phyloP scores from a whole-genome alignment of 305 asterid species.

The Striga hermonthica region DNA sequence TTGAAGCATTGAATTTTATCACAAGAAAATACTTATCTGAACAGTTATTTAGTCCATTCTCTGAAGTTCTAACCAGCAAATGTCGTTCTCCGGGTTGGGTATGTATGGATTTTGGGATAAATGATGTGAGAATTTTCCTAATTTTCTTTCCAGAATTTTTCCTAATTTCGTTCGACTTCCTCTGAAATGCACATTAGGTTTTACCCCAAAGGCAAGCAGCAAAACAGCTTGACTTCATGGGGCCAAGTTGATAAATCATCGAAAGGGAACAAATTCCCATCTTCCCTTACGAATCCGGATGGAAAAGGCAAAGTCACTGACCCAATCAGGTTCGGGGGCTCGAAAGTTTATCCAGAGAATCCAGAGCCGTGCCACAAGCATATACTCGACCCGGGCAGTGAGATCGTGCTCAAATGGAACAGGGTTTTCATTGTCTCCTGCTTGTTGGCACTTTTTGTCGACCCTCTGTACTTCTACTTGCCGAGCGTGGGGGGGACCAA shows the following conservation, averaged over 20 bases:
- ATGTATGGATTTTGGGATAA: neutral
- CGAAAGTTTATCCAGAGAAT: slow-evolving; percentile 57
- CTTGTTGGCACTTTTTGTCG: slow-evolving; percentile 77
- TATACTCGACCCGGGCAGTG: slow-evolving; percentile 89
- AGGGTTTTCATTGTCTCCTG: slow-evolving; percentile 80
- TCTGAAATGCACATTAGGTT: slow-evolving; percentile 51
- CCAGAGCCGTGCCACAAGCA: slow-evolving; percentile 53
- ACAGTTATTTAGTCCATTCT: neutral
- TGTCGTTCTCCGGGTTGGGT: neutral
- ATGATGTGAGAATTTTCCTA: slow-evolving; percentile 28
- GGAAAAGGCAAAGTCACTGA: slow-evolving; percentile 45
- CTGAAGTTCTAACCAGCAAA: neutral
- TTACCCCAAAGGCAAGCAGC: slow-evolving; percentile 64
- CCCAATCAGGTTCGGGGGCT: slow-evolving; percentile 50
- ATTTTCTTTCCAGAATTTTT: slow-evolving; percentile 31
- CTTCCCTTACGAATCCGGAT: slow-evolving; percentile 42
- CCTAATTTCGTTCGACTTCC: slow-evolving; percentile 33
- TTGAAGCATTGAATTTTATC: slow-evolving; percentile 10
- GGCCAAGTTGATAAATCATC: slow-evolving; percentile 37
- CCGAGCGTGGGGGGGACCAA: slow-evolving; percentile 62
- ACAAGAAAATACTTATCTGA: neutral
- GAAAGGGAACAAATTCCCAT: slow-evolving; percentile 34
- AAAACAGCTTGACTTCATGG: slow-evolving; percentile 29
- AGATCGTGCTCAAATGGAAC: slow-evolving; percentile 85
- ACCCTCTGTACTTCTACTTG: slow-evolving; percentile 83